A percentile compares a stretch with the other conserved stretches of the same genome.
Conservation (phyloP, 116 monocot species). For the Papilionanthe hybrid region DNA sequence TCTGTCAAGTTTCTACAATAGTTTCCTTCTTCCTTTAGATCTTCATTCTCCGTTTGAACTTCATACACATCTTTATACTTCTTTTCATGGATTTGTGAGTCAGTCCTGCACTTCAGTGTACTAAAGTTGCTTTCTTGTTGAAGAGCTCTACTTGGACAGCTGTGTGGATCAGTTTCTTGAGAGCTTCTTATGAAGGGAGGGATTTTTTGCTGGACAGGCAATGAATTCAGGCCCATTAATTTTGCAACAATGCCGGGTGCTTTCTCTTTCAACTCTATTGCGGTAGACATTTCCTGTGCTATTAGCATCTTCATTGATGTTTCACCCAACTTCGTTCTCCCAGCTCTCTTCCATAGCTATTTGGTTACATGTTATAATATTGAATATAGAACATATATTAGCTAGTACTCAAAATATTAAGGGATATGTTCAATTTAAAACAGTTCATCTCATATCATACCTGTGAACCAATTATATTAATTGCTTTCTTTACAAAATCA, state of each 20-base stretch:
- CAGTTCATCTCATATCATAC: conserved; percentile 14
- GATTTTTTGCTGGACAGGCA: conserved; percentile 22
- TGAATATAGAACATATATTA: background rate
- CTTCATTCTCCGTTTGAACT: conserved; percentile 11
- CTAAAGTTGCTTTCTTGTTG: conserved; percentile 2
- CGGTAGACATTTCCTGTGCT: conserved; percentile 40
- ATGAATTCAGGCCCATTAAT: conserved; percentile 52
- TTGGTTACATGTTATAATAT: conserved; percentile 11
- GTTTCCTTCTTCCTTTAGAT: conserved; percentile 5
- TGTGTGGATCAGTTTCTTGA: conserved; percentile 8
- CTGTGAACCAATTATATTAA: conserved; percentile 17
- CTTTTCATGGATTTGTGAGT: conserved; percentile 3
- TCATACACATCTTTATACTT: conserved; percentile 20
- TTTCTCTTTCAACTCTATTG: conserved; percentile 24
- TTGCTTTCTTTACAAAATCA: conserved; percentile 29
- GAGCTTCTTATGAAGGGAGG: conserved; percentile 6
- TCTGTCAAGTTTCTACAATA: conserved; percentile 17
- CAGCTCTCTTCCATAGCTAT: conserved; percentile 15
- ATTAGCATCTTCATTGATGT: conserved; percentile 46
- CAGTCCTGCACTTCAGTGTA: background rate
- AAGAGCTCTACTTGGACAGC: background rate
- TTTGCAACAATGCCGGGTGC: conserved; percentile 44
- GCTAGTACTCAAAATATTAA: background rate
- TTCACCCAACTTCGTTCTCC: conserved; percentile 18
- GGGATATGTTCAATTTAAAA: background rate